Conservation (phyloP, 371 early-diverging fungal genomes). For the Spiromyces aspiralis region DNA sequence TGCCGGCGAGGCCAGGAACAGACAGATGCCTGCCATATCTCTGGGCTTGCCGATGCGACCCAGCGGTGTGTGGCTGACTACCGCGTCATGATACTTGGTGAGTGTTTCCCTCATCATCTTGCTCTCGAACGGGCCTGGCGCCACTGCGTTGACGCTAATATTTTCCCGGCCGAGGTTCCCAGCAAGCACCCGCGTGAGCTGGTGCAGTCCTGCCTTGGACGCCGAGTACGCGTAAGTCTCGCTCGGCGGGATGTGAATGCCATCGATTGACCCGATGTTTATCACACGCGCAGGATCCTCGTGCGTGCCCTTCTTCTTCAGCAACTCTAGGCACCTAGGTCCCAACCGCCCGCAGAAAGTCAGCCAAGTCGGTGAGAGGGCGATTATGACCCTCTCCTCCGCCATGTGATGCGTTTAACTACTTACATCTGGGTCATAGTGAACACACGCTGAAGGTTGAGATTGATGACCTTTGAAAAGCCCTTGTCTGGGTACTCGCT, state of each 20-base stretch:
- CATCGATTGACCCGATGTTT: conserved; percentile 36
- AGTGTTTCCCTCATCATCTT: conserved; percentile 71
- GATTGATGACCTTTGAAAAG: conserved; percentile 63
- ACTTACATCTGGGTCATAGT: conserved; percentile 47
- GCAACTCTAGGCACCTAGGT: conserved; percentile 47
- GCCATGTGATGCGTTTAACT: no score
- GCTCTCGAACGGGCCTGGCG: conserved; percentile 76
- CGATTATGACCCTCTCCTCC: no score
- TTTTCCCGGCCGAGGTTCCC: conserved; percentile 39
- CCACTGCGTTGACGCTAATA: conserved; percentile 77
- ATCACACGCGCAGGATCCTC: conserved; percentile 36
- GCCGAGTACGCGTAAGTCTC: conserved; percentile 61
- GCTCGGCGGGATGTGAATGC: conserved; percentile 31
- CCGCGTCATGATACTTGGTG: conserved; percentile 34
- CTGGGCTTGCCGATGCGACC: conserved; percentile 63
- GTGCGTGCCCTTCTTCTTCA: conserved; percentile 44
- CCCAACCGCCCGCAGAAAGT: no score
- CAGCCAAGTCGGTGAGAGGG: no score
- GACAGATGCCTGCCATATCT: conserved; percentile 70
- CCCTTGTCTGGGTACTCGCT: conserved; percentile 48
- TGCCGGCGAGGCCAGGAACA: conserved; percentile 62
- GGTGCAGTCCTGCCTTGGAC: conserved; percentile 66
- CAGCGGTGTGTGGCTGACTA: conserved; percentile 41
- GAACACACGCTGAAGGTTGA: conserved; percentile 77
- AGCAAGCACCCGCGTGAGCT: conserved; percentile 51